Evolutionary conservation across 345 rosid genomes (phyloP), one percentile per base, ranked within the genome.

Genomic region (Gynandropsis gynandra): DNA sequence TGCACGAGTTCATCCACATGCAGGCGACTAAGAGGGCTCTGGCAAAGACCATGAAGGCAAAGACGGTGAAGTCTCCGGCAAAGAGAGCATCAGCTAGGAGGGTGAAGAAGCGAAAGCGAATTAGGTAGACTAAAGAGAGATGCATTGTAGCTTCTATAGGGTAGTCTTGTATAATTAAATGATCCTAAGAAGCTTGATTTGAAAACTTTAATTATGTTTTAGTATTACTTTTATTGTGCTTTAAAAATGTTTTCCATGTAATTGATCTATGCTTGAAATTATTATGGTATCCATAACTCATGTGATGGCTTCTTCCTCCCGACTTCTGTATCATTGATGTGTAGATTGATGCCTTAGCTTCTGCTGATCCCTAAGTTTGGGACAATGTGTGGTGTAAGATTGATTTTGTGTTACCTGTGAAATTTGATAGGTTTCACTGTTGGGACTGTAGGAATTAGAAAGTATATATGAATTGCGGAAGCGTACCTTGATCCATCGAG

Each of bases 31-130:
- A 79, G 69, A 76, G 65, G 38, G 56, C 80, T 0, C 76, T 81
- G 10, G 80, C 76, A 0, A 86, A 78, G 79, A 51, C 47, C 5
- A 75, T 43, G 46, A 78, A 78, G 71, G 68, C 68, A 0, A 78
- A 68, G 71, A 69, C 67, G 21, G 83, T 72, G 0, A 78, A 74
- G 63, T 74, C 93, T 21, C 80, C 85, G 18, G 82, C 74, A 36
- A 85, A 78, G 68, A 72, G 74, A 56, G 56, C 69, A 0, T 8
- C 79, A 0, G 42, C 77, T 2, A 64, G 58, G 79, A 74, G 52
- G 67, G 75, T 64, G 0, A 81, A 41, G 76, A 80, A 80, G 73
- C 45, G 13, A 15, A 34, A 17, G 41, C 16, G 61, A 16, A 15
- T 59, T 59, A 59, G 59, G 19, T 55, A 48, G 50, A 7, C 16